These are phyloP conservation scores for Malassezia pachydermatis DNA, from an alignment of 1,284 basidiomycete genomes.

Conservation along the genomic window DNA sequence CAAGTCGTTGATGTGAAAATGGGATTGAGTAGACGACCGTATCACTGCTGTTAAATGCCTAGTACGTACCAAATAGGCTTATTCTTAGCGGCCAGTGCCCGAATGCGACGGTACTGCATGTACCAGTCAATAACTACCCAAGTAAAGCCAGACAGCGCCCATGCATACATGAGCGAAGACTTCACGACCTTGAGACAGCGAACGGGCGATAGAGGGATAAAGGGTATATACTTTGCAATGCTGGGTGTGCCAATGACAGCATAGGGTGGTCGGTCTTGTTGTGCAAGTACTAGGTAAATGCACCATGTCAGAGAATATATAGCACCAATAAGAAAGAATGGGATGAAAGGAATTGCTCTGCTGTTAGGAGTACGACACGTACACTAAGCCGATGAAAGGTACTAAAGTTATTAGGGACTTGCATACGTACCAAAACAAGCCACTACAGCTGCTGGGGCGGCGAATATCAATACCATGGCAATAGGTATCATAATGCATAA, in stretches of 20 bases:
- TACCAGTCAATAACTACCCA: slow-evolving; percentile 1
- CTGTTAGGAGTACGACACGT: too few relatives aligned
- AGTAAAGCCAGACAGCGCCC: not conserved
- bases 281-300: slow-evolving; percentile 43
- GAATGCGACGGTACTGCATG: not conserved
- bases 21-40: slow-evolving; percentile 10
- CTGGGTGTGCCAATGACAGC: slow-evolving; percentile 11
- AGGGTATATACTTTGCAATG: slow-evolving; percentile 24
- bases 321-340: not conserved
- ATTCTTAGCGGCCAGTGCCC: not conserved
- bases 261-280: slow-evolving; percentile 34
- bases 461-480: too few relatives aligned
- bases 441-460: too few relatives aligned
- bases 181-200: slow-evolving; percentile 40
- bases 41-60: not conserved
- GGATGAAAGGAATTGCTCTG: too few relatives aligned
- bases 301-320: slow-evolving; percentile 46
- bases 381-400: not conserved
- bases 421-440: not conserved
- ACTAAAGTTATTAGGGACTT: not conserved
- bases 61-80: not conserved
- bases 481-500: too few relatives aligned
- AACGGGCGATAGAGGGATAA: slow-evolving; percentile 40
- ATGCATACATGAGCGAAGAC: slow-evolving; percentile 26
- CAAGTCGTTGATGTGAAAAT: slow-evolving; percentile 5